Percentiles rank a stretch among this genome's conserved stretches.
Evolutionary conservation across 2,329 filamentous ascomycete genomes (phyloP).

Genomic region (Albifimbria verrucaria): DNA sequence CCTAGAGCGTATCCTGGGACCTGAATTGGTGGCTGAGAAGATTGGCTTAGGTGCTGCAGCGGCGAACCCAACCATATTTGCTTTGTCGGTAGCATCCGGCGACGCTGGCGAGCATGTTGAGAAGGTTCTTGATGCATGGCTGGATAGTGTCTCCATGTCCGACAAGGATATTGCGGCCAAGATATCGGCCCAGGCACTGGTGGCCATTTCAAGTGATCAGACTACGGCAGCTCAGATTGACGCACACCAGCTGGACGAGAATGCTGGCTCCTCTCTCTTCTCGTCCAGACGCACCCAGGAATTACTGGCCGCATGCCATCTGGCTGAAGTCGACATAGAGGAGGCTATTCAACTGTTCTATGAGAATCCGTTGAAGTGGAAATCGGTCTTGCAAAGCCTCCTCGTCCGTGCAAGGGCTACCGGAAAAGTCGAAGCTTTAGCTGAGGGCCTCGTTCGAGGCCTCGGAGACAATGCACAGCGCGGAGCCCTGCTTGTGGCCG

Average conservation of each 20-base stretch:
- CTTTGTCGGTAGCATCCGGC: background rate
- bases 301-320: background rate
- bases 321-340: background rate
- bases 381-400: background rate
- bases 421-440: background rate
- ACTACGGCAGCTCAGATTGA: background rate
- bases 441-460: background rate
- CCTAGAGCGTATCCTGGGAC: too few relatives aligned
- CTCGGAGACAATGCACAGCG: background rate
- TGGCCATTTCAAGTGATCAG: background rate
- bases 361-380: background rate
- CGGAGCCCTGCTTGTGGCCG: background rate
- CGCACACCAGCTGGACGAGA: background rate
- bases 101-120: background rate
- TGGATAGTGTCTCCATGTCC: background rate
- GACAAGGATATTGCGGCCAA: background rate
- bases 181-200: background rate
- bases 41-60: too few relatives aligned
- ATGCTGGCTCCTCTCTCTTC: background rate
- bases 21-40: too few relatives aligned
- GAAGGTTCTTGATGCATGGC: background rate
- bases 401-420: background rate
- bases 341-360: background rate
- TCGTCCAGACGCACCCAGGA: background rate
- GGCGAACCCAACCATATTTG: background rate